Percentiles rank a stretch among this genome's conserved stretches.
These are phyloP conservation scores for Alloascoidea africana DNA, from an alignment of 805 yeast species.

Conservation along the genomic window DNA sequence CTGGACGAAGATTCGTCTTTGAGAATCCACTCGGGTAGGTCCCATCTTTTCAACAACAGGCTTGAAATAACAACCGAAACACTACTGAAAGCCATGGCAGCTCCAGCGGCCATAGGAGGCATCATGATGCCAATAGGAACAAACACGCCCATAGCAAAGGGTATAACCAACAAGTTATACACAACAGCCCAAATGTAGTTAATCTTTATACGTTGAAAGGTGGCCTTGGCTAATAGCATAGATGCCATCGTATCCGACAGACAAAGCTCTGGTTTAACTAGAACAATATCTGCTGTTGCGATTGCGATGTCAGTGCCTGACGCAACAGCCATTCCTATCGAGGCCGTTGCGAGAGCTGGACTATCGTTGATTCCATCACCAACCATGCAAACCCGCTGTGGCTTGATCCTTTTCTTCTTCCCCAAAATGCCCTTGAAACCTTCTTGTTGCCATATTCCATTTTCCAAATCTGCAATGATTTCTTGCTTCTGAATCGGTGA, in stretches of 20 bases:
- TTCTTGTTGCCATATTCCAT: too few relatives aligned
- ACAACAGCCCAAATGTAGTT: constrained; percentile 79
- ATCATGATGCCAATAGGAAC: constrained; percentile 59
- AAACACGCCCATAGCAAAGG: constrained; percentile 88
- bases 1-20: not conserved
- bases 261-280: constrained; percentile 26
- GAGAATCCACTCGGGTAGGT: constrained; percentile 11
- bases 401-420: too few relatives aligned
- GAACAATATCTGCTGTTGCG: constrained; percentile 89
- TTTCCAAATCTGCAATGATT: too few relatives aligned
- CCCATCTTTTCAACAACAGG: constrained; percentile 48
- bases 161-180: constrained; percentile 80
- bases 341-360: constrained; percentile 83
- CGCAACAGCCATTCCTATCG: constrained; percentile 82
- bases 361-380: constrained; percentile 99
- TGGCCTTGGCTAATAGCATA: constrained; percentile 47
- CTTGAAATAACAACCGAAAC: constrained; percentile 81
- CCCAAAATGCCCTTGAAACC: constrained; percentile 7
- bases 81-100: constrained; percentile 88
- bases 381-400: constrained; percentile 83
- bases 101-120: constrained; percentile 84
- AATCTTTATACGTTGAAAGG: constrained; percentile 63
- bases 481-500: constrained; percentile 70
- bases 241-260: constrained; percentile 29
- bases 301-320: constrained; percentile 94